Evolutionary conservation across 345 rosid genomes (phyloP).

Genomic region (Lagerstroemia speciosa): DNA sequence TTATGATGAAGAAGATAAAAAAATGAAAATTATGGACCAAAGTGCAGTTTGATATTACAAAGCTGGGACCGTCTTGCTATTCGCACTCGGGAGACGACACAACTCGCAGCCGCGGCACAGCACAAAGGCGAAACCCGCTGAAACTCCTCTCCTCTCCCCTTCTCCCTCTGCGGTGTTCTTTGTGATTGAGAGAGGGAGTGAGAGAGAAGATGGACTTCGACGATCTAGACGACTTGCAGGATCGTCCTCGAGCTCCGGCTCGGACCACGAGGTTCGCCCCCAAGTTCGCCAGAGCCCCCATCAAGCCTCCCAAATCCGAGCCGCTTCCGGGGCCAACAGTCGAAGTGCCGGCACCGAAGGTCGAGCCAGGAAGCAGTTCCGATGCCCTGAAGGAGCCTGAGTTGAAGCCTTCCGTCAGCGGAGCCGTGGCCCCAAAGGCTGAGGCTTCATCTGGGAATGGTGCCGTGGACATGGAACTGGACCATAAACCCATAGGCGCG

Average conservation of each 20-base stretch:
- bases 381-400: slow-evolving; percentile 19
- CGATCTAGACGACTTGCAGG: slow-evolving; percentile 32
- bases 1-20: too few relatives aligned
- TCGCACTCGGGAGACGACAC: too few relatives aligned
- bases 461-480: slow-evolving; percentile 47
- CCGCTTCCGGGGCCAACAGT: slow-evolving; percentile 7
- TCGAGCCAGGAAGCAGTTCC: neutral
- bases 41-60: too few relatives aligned
- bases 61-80: too few relatives aligned
- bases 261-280: slow-evolving; percentile 57
- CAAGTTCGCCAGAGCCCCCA: slow-evolving; percentile 23
- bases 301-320: slow-evolving; percentile 27
- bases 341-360: slow-evolving; percentile 8
- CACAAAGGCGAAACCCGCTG: too few relatives aligned
- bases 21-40: too few relatives aligned
- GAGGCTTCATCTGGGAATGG: slow-evolving; percentile 26
- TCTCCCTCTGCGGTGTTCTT: neutral
- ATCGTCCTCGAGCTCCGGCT: slow-evolving; percentile 26
- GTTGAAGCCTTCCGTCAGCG: slow-evolving; percentile 13
- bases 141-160: neutral
- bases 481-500: slow-evolving; percentile 12
- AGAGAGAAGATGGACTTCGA: slow-evolving; percentile 46
- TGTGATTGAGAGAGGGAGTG: too few relatives aligned
- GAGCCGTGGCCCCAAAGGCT: slow-evolving; percentile 16
- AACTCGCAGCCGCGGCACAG: too few relatives aligned